These are phyloP conservation scores for Debaryomyces maramus DNA, from an alignment of 805 yeast species.

Conservation along the genomic window DNA sequence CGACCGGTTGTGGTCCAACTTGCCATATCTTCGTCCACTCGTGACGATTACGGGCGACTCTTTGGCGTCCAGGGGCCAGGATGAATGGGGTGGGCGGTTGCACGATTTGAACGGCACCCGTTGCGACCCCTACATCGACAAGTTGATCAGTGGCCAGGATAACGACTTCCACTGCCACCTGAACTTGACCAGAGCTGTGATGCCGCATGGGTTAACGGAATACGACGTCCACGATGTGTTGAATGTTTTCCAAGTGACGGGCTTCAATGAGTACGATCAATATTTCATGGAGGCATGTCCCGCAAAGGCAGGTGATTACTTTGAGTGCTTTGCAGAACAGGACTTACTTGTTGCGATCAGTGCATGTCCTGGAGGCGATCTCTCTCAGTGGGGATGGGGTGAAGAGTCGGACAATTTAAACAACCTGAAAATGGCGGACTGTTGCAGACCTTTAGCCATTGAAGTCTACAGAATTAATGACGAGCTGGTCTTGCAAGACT, in stretches of 20 bases:
- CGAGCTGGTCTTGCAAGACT: constrained; percentile 40
- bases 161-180: constrained; percentile 69
- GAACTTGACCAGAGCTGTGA: constrained; percentile 57
- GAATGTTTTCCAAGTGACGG: constrained; percentile 70
- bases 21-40: constrained; percentile 65
- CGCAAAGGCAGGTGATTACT: constrained; percentile 56
- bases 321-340: constrained; percentile 67
- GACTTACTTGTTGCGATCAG: constrained; percentile 63
- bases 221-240: constrained; percentile 68
- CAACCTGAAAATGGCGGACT: constrained; percentile 53
- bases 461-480: constrained; percentile 59
- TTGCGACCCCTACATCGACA: constrained; percentile 70
- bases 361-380: constrained; percentile 72
- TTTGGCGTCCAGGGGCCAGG: constrained; percentile 49
- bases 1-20: constrained; percentile 64
- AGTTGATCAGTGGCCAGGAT: constrained; percentile 61
- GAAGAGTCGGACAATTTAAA: constrained; percentile 49
- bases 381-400: constrained; percentile 72
- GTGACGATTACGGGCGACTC: constrained; percentile 65
- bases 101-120: constrained; percentile 69
- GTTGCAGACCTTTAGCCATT: constrained; percentile 63
- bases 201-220: constrained; percentile 62
- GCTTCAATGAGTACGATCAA: constrained; percentile 62
- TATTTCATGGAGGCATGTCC: constrained; percentile 74
- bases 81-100: constrained; percentile 64